Conservation (phyloP, 352 stramenopile genomes). For the Aphanomyces stellatus region DNA sequence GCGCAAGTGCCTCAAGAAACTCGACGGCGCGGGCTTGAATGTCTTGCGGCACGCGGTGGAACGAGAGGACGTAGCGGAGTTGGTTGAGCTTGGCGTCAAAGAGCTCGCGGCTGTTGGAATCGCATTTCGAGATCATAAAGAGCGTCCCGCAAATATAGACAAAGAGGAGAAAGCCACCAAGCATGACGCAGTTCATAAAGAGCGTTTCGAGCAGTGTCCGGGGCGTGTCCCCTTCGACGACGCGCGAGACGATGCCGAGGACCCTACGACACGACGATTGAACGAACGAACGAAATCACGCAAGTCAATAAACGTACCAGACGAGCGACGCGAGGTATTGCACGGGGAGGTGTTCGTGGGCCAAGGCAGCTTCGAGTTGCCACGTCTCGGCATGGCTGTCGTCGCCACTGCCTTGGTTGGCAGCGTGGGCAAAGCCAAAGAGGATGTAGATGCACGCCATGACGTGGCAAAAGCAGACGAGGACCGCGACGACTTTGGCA, state of each 20-base stretch:
- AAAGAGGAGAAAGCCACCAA: conserved; percentile 56
- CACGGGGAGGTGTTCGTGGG: background rate
- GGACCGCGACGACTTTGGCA: conserved; percentile 41
- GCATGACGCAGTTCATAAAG: conserved; percentile 45
- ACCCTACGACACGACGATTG: conserved; percentile 20
- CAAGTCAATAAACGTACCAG: conserved; percentile 32
- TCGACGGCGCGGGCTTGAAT: background rate
- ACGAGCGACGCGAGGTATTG: conserved; percentile 54
- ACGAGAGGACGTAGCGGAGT: conserved; percentile 5
- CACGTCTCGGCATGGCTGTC: too few species aligned
- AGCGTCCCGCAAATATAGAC: conserved; percentile 60
- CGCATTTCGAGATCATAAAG: conserved; percentile 63
- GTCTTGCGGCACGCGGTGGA: background rate
- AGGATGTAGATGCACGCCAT: conserved; percentile 44
- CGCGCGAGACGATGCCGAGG: conserved; percentile 45
- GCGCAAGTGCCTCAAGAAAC: background rate
- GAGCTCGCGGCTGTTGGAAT: conserved; percentile 40
- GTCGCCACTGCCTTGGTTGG: conserved; percentile 32
- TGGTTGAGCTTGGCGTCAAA: conserved; percentile 18
- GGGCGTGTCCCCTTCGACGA: conserved; percentile 48
- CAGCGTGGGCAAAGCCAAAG: conserved; percentile 47
- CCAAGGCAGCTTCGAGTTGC: conserved; percentile 23
- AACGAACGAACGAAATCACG: too few species aligned
- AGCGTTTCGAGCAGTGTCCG: conserved; percentile 37
- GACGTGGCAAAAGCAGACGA: conserved; percentile 42